phyloP scores from a whole-genome alignment of 164 flowering plant genomes.

The Aristolochia californica region DNA sequence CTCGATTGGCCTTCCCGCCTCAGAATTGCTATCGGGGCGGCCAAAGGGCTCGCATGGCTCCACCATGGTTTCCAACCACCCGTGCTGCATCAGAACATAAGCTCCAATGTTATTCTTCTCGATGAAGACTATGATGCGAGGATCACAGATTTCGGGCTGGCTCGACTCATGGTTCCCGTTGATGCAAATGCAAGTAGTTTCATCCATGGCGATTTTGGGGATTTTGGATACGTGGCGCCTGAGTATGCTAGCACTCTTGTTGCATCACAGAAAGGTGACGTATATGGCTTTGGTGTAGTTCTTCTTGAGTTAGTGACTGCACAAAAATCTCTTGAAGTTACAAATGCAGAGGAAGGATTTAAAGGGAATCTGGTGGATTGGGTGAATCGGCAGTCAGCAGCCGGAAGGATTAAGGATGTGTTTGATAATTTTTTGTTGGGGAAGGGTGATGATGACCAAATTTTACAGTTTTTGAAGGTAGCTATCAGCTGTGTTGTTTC shows the following conservation, averaged over 20 bases:
- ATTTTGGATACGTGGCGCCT: constrained; percentile 60
- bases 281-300: constrained; percentile 60
- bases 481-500: constrained; percentile 52
- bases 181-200: constrained; percentile 29
- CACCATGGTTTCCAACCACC: constrained; percentile 59
- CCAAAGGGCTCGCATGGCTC: constrained; percentile 71
- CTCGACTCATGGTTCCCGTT: constrained; percentile 28
- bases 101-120: constrained; percentile 48
- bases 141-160: constrained; percentile 49
- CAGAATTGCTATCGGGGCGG: constrained; percentile 46
- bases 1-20: constrained; percentile 57
- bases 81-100: constrained; percentile 40
- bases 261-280: constrained; percentile 54
- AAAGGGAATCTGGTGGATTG: constrained; percentile 58
- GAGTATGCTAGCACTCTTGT: constrained; percentile 54
- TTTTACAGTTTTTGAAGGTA: constrained; percentile 35
- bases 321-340: constrained; percentile 44
- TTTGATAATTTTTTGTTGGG: constrained; percentile 37
- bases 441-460: constrained; percentile 46
- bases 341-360: constrained; percentile 33
- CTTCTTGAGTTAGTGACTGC: constrained; percentile 59
- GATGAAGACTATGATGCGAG: constrained; percentile 60
- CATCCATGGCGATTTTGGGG: constrained; percentile 45
- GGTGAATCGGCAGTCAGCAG: constrained; percentile 27
- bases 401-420: constrained; percentile 36